Evolutionary conservation across 768 basidiomycete species (phyloP).

Genomic region (Aureoboletus auriporus): DNA sequence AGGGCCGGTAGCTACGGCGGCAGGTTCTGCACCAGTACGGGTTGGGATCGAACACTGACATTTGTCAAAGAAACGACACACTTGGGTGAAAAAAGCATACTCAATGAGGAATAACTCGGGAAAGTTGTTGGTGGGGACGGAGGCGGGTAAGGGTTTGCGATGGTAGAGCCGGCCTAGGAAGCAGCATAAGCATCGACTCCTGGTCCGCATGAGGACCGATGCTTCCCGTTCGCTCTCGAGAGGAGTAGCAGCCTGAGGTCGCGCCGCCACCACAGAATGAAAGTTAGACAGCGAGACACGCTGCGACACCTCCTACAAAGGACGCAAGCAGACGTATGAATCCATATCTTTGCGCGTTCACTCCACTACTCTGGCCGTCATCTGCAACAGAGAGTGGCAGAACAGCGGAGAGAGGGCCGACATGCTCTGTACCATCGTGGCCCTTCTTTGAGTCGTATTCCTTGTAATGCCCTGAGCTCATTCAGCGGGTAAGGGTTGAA

Average conservation of each 20-base stretch:
- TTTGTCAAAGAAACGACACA: no score
- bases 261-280: no score
- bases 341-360: conserved; percentile 1
- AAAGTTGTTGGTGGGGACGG: conserved; percentile 68
- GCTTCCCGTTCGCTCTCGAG: neutral
- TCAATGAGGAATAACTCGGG: conserved; percentile 76
- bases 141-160: conserved; percentile 68
- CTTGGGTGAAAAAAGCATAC: no score
- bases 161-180: conserved; percentile 70
- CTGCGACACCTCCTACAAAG: conserved; percentile 51
- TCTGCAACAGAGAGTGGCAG: conserved; percentile 9
- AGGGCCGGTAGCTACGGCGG: no score
- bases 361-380: neutral
- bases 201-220: neutral
- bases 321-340: conserved; percentile 41
- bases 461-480: conserved; percentile 12
- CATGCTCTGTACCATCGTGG: conserved; percentile 25
- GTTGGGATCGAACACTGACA: no score
- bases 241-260: conserved; percentile 42
- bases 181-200: conserved; percentile 48
- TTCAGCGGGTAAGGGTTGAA: no score
- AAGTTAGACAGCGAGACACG: conserved; percentile 48
- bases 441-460: conserved; percentile 43
- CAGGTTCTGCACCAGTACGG: no score
- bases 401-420: conserved; percentile 33